phyloP scores from a whole-genome alignment of 2,329 filamentous ascomycete species.

The Alternaria ventricosa region DNA sequence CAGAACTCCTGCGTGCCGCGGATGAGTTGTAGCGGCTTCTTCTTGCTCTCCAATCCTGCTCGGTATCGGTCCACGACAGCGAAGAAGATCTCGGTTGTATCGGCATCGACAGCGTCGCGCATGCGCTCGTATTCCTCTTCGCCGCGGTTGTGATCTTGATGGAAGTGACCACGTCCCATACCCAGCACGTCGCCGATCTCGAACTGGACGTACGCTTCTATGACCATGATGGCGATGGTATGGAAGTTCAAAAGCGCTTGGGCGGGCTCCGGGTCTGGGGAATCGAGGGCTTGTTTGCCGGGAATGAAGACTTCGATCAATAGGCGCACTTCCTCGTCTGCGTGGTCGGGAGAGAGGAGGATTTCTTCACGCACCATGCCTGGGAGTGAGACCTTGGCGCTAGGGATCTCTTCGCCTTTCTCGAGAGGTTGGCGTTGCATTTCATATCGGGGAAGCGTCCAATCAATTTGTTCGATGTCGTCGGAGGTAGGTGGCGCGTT shows the following conservation, averaged over 20 bases:
- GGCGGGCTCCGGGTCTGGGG: constrained; percentile 28
- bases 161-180: constrained; percentile 13
- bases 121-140: constrained; percentile 10
- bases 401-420: constrained; percentile 14
- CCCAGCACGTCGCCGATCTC: constrained; percentile 35
- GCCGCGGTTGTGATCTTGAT: constrained; percentile 6
- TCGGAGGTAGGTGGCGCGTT: not conserved
- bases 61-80: constrained; percentile 41
- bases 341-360: constrained; percentile 33
- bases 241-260: constrained; percentile 43
- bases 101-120: constrained; percentile 17
- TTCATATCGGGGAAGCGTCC: constrained; percentile 29
- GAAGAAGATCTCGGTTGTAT: constrained; percentile 44
- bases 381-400: constrained; percentile 46
- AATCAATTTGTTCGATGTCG: constrained; percentile 11
- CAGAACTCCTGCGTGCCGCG: constrained; percentile 43
- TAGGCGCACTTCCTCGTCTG: constrained; percentile 31
- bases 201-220: constrained; percentile 35
- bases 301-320: constrained; percentile 40
- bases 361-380: constrained; percentile 46
- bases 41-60: constrained; percentile 25
- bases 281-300: constrained; percentile 17
- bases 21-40: constrained; percentile 23
- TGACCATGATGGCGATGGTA: constrained; percentile 39
- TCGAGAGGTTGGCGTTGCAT: constrained; percentile 14